Evolutionary conservation across 768 basidiomycete species (phyloP).

Genomic region (Mrakia gelida): DNA sequence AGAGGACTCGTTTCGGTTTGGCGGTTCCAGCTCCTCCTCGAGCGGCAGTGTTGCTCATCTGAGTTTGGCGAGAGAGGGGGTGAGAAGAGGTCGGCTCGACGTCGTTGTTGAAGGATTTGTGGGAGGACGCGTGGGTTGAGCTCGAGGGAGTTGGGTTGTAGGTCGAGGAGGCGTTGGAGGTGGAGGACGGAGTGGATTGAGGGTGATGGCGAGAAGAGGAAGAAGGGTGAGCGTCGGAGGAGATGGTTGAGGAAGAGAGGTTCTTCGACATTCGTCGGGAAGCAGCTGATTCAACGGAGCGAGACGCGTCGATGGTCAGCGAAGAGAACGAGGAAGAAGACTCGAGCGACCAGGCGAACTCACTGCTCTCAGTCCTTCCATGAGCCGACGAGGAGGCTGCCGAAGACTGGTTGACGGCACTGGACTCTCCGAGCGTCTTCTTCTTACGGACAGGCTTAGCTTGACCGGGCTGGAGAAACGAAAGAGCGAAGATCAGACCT

Average conservation of each 20-base stretch:
- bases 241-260: background rate
- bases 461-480: background rate
- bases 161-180: background rate
- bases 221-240: background rate
- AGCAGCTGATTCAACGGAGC: background rate
- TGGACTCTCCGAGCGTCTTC: slow-evolving; percentile 1
- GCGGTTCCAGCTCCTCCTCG: background rate
- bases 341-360: background rate
- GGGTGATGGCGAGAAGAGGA: background rate
- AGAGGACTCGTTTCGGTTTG: background rate
- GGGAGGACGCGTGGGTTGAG: background rate
- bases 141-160: background rate
- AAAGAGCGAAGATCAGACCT: background rate
- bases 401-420: background rate
- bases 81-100: background rate
- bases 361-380: background rate
- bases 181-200: background rate
- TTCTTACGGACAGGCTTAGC: background rate
- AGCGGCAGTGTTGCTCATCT: background rate
- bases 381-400: background rate
- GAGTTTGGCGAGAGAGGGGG: background rate
- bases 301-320: background rate
- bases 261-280: background rate
- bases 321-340: background rate
- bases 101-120: background rate